Evolutionary conservation across 2,329 filamentous ascomycete genomes (phyloP), one percentile per base, ranked within the genome.

Genomic region (Talaromyces sp.): DNA sequence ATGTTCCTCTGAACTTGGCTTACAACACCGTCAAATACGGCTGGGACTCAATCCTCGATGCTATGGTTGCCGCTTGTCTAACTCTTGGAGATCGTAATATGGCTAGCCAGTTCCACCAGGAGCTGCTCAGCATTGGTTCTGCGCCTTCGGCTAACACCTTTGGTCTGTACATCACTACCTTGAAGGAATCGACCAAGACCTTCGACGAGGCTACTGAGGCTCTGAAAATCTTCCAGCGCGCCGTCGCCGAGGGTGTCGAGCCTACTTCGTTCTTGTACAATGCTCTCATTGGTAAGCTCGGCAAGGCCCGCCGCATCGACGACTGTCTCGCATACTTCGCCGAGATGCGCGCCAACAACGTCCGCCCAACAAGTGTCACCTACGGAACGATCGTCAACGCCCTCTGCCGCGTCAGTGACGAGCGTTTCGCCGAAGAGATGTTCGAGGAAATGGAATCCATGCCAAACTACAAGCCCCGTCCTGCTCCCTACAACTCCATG

Each of bases 371-470:
- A 0, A 97, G 91, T 44, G 94, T 99, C 52, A 99, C 94, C 0
- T 99, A 99, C 66, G 94, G 94, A 57, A 99, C 94, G 11, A 92
- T 99, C 65, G 93, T 99, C 76, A 99, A 99, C 65, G 94, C 94
- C 20, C 84, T 99, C 13, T 97, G 92, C 81, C 90, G 94, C 65
- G 94, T 97, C 51, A 96, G 91, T 62, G 94, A 99, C 65, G 93
- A 97, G 77, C 95, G 93, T 69, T 96, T 97, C 70, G 94, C 94
- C 24, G 94, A 97, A 69, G 91, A 97, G 75, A 85, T 97, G 65
- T 99, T 99, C 69, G 91, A 97, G 69, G 94, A 99, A 78, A 99
- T 99, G 94, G 94, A 99, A 79, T 86, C 88, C 42, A 96, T 96
- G 88, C 88, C 91, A 52, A 99, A 99, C 79, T 99, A 99, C 84